These are phyloP conservation scores for Passiflora organensis DNA, from an alignment of 345 rosid species.

Conservation along the genomic window DNA sequence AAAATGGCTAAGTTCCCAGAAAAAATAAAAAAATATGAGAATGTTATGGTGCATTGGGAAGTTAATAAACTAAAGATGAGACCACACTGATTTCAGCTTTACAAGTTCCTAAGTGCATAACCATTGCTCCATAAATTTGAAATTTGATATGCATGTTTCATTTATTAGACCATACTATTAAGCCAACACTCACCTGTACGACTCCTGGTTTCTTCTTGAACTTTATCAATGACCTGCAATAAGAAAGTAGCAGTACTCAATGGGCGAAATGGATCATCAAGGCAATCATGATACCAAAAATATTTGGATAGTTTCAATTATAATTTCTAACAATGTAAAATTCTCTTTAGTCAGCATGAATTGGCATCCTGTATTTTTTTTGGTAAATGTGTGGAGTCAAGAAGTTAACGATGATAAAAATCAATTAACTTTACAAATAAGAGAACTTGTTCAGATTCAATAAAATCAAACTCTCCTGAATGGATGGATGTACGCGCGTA, in stretches of 20 bases:
- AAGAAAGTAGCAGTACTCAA: constrained; percentile 13
- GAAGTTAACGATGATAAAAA: neutral
- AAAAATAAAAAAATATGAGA: too few relatives aligned
- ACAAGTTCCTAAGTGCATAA: constrained; percentile 1
- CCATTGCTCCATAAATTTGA: neutral
- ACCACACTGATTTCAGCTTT: neutral
- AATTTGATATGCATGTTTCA: neutral
- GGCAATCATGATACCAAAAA: too few relatives aligned
- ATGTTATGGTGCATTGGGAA: too few relatives aligned
- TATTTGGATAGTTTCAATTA: too few relatives aligned
- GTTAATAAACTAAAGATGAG: neutral
- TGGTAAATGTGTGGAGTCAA: neutral
- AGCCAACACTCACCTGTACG: constrained; percentile 46
- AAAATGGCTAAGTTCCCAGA: too few relatives aligned
- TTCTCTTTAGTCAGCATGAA: too few relatives aligned
- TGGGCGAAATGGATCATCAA: constrained; percentile 6
- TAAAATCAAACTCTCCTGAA: too few relatives aligned
- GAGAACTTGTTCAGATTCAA: too few relatives aligned
- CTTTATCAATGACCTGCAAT: constrained; percentile 73
- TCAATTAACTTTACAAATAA: neutral
- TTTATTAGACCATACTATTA: neutral
- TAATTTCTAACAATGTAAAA: too few relatives aligned
- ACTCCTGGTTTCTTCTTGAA: constrained; percentile 73
- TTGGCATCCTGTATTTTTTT: too few relatives aligned
- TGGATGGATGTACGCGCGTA: too few relatives aligned